A percentile compares a stretch with the other conserved stretches of the same genome.
These are phyloP conservation scores for Globisporangium echinulatum DNA, from an alignment of 352 stramenopile species.

Conservation along the genomic window DNA sequence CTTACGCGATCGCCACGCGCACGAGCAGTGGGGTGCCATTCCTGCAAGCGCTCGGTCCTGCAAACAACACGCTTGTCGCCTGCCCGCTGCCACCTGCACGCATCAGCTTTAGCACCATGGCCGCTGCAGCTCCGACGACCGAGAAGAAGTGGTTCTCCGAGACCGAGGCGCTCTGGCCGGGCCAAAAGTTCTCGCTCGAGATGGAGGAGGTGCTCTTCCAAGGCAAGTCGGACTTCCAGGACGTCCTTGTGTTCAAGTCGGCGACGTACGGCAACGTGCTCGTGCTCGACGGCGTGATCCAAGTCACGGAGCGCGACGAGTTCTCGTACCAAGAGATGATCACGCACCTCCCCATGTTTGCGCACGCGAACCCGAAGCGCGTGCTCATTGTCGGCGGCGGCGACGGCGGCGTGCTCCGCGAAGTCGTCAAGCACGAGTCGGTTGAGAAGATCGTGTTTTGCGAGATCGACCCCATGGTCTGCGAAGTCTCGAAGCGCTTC, in stretches of 20 bases:
- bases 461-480: slow-evolving; percentile 98
- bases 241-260: slow-evolving; percentile 99
- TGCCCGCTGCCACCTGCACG: not conserved
- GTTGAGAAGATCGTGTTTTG: slow-evolving; percentile 98
- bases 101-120: slow-evolving; percentile 23
- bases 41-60: slow-evolving; percentile 5
- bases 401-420: slow-evolving; percentile 96
- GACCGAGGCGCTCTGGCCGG: slow-evolving; percentile 93
- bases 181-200: slow-evolving; percentile 89
- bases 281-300: slow-evolving; percentile 99
- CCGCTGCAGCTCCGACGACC: slow-evolving; percentile 16
- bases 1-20: too few relatives aligned
- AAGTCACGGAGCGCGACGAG: slow-evolving; percentile 98
- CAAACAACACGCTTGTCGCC: not conserved
- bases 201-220: slow-evolving; percentile 93
- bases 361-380: slow-evolving; percentile 93
- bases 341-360: slow-evolving; percentile 96
- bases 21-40: slow-evolving; percentile 4
- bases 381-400: slow-evolving; percentile 98
- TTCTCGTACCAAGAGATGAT: slow-evolving; percentile 99
- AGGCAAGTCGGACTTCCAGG: slow-evolving; percentile 95
- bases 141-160: slow-evolving; percentile 93
- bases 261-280: slow-evolving; percentile 96
- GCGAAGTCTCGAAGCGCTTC: slow-evolving; percentile 93
- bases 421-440: slow-evolving; percentile 91